These are phyloP conservation scores for Triticum urartu DNA, from an alignment of 176 grass and related monocot genomes.

Conservation along the genomic window DNA sequence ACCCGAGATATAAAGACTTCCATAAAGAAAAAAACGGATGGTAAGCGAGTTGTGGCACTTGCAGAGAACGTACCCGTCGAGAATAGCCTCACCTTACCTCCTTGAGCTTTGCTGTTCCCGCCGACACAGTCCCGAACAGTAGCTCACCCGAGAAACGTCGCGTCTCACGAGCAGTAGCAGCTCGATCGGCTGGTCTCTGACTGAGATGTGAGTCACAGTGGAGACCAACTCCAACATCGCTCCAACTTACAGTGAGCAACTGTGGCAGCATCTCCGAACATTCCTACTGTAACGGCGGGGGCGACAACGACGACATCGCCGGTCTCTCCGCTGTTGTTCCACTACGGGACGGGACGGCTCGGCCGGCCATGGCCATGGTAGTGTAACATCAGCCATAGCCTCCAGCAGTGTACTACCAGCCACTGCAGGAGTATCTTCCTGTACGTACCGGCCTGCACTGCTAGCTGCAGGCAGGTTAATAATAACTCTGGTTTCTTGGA, in stretches of 20 bases:
- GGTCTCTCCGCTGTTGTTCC: background rate
- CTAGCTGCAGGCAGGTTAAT: too few species aligned
- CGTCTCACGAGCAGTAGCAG: background rate
- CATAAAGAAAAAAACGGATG: background rate
- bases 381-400: background rate
- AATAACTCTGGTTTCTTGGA: too few species aligned
- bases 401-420: too few species aligned
- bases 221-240: background rate
- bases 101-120: background rate
- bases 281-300: background rate
- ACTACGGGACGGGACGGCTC: constrained; percentile 10
- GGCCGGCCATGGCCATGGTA: background rate
- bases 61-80: background rate
- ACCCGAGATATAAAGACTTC: too few species aligned
- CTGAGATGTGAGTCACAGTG: background rate
- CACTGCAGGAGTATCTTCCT: too few species aligned
- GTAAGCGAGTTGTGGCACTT: background rate
- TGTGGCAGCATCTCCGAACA: background rate
- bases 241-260: background rate
- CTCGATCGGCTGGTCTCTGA: background rate
- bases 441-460: too few species aligned
- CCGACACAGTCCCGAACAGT: background rate
- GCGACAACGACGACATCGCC: background rate
- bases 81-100: background rate
- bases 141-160: too few species aligned